Evolutionary conservation across 169 alveolate genomes (phyloP).

Genomic region (Eimeria falciformis): DNA sequence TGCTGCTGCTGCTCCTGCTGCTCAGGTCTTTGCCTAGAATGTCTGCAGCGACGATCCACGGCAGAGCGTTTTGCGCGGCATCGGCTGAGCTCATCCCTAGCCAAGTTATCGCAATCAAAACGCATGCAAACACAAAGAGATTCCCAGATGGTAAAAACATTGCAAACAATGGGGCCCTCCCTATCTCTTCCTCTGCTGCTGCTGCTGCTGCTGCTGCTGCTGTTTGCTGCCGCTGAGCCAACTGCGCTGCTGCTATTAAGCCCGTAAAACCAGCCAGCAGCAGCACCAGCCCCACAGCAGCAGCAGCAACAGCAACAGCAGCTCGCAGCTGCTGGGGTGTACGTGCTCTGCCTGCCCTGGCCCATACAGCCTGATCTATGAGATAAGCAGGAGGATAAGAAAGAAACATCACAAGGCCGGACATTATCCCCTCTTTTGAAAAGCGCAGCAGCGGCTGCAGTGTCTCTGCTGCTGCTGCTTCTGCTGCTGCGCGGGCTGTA

Average conservation of each 20-base stretch:
- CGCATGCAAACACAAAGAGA: neutral
- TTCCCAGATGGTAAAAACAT: neutral
- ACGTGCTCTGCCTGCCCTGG: neutral
- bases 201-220: neutral
- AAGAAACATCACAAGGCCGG: neutral
- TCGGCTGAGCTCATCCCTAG: constrained; percentile 1
- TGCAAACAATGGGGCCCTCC: constrained; percentile 5
- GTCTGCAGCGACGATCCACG: constrained; percentile 22
- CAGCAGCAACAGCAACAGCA: constrained; percentile 8
- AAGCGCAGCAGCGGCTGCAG: constrained; percentile 33
- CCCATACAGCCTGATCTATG: constrained; percentile 6
- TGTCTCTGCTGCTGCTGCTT: constrained; percentile 14
- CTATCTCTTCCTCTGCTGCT: neutral
- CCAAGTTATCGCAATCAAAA: neutral
- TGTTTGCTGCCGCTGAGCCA: neutral
- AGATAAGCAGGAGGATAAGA: constrained; percentile 15
- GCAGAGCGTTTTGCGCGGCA: constrained; percentile 7
- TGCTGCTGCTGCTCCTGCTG: neutral
- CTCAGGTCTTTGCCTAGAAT: neutral
- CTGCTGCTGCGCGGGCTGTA: neutral
- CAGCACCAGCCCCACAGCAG: constrained; percentile 13
- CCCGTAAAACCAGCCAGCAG: neutral
- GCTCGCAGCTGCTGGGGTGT: neutral
- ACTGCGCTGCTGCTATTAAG: neutral
- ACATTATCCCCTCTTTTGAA: neutral